Conservation (phyloP, 768 basidiomycete species). For the Cystofilobasidium capitatum region DNA sequence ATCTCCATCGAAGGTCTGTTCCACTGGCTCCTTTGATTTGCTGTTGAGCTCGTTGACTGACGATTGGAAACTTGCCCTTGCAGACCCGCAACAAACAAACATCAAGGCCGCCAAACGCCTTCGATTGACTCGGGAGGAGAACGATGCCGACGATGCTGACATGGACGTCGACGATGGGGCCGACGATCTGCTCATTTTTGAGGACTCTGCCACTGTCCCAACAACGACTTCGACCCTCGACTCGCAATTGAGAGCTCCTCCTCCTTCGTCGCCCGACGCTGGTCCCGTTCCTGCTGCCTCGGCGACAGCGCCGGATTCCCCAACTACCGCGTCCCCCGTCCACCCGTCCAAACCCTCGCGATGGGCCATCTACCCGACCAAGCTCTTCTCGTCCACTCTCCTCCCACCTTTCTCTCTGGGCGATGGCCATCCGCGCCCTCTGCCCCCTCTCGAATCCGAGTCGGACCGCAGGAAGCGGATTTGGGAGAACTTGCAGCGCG, state of each 20-base stretch:
- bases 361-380: conserved; percentile 58
- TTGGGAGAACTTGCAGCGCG: conserved; percentile 13
- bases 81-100: conserved; percentile 51
- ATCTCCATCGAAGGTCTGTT: conserved; percentile 12
- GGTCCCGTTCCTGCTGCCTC: conserved; percentile 11
- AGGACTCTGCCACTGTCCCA: neutral
- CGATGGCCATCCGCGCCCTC: conserved; percentile 39
- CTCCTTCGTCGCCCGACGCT: neutral
- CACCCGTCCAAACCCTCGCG: conserved; percentile 35
- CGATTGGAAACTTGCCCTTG: conserved; percentile 30
- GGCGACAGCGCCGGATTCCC: conserved; percentile 5
- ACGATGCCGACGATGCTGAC: neutral
- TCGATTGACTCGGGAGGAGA: neutral
- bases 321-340: neutral
- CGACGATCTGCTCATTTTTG: conserved; percentile 27
- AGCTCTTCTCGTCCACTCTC: conserved; percentile 51
- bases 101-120: conserved; percentile 43
- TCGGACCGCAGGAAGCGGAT: conserved; percentile 7
- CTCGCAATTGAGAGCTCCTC: conserved; percentile 9
- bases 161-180: conserved; percentile 39
- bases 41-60: neutral
- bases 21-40: neutral
- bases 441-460: conserved; percentile 11
- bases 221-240: conserved; percentile 4
- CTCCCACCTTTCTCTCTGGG: conserved; percentile 50